Evolutionary conservation across 192 early-diverging fungal genomes (phyloP).

Genomic region (Entomortierella lignicola): DNA sequence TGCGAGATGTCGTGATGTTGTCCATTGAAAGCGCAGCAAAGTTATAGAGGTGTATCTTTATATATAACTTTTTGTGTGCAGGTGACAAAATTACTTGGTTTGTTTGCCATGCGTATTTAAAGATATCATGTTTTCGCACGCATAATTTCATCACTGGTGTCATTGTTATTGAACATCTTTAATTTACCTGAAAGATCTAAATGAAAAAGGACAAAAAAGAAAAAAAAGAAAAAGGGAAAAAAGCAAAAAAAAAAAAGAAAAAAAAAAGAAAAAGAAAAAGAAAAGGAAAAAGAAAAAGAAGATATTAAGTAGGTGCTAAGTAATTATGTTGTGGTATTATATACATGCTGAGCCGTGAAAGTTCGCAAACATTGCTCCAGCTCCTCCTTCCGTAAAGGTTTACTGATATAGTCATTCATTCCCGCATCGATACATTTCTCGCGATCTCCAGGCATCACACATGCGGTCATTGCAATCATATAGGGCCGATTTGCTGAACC

Average conservation of each 20-base stretch:
- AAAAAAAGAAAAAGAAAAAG: conserved; percentile 1
- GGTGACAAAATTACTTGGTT: no score
- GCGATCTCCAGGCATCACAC: conserved; percentile 53
- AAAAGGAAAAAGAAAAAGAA: neutral
- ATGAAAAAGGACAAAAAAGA: neutral
- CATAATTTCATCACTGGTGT: no score
- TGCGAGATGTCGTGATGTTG: no score
- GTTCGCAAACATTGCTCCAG: conserved; percentile 31
- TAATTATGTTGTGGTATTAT: neutral
- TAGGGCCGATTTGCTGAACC: conserved; percentile 20
- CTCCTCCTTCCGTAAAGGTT: conserved; percentile 45
- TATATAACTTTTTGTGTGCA: no score
- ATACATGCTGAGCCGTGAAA: conserved; percentile 16
- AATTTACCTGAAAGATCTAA: neutral
- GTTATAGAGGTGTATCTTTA: no score
- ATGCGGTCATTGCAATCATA: conserved; percentile 49
- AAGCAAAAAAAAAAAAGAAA: no score
- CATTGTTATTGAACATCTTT: no score
- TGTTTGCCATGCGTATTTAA: no score
- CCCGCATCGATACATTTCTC: conserved; percentile 57
- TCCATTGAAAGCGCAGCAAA: no score
- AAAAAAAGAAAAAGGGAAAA: neutral
- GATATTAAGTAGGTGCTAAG: neutral
- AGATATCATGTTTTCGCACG: no score
- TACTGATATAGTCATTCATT: conserved; percentile 64